Percentiles rank a stretch among this genome's conserved stretches.
Evolutionary conservation across 2,329 filamentous ascomycete genomes (phyloP).

Genomic region (Colletotrichum siamense): DNA sequence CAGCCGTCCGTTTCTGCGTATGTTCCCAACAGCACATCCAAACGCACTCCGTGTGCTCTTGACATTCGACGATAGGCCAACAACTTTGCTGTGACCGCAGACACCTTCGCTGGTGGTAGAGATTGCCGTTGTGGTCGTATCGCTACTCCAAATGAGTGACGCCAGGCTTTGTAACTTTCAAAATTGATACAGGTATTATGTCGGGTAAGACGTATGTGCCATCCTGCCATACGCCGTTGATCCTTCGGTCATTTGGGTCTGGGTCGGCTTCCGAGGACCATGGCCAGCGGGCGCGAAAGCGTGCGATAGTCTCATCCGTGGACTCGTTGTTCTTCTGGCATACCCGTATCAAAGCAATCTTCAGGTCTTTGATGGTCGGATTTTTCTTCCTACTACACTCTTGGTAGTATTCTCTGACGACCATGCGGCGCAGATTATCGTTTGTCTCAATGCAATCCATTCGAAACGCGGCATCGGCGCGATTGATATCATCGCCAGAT

Average conservation of each 20-base stretch:
- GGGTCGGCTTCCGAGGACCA: too few relatives aligned
- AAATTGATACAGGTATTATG: not conserved
- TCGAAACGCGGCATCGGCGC: not conserved
- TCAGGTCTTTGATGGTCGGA: not conserved
- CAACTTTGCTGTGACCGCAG: not conserved
- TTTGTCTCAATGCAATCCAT: not conserved
- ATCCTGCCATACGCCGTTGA: too few relatives aligned
- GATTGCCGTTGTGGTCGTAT: not conserved
- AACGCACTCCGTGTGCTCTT: not conserved
- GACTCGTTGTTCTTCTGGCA: not conserved
- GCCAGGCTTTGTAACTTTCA: not conserved
- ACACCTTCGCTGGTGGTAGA: not conserved
- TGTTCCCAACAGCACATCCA: not conserved
- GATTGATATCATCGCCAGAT: not conserved
- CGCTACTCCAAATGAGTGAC: not conserved
- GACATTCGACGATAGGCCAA: not conserved
- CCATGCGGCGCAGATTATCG: not conserved
- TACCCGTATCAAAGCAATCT: not conserved
- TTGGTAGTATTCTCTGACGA: not conserved
- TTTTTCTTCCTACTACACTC: fast-evolving
- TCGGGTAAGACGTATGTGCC: too few relatives aligned
- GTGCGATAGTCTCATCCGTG: too few relatives aligned
- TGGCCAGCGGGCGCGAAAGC: too few relatives aligned
- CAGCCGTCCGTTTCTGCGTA: not conserved
- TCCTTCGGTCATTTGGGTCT: too few relatives aligned